Evolutionary conservation across 352 stramenopile species (phyloP).

Genomic region (Phytophthora cactorum): DNA sequence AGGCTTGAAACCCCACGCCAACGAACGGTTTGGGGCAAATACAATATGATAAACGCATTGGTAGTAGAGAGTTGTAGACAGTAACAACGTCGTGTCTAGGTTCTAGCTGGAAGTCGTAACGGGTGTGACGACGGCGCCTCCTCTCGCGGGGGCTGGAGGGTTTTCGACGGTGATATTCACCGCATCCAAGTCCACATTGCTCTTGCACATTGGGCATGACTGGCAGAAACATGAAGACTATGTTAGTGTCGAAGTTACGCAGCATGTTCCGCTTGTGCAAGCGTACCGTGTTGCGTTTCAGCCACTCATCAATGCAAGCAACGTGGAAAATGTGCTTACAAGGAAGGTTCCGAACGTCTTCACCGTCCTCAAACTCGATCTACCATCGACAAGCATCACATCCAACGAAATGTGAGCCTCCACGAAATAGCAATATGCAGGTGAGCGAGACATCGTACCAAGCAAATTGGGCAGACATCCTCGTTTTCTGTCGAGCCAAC

Average conservation of each 20-base stretch:
- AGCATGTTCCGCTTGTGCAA: neutral
- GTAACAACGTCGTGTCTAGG: neutral
- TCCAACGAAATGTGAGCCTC: constrained; percentile 3
- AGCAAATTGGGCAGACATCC: constrained; percentile 75
- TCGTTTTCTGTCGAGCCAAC: constrained; percentile 40
- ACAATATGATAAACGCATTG: no score
- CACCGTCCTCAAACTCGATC: constrained; percentile 80
- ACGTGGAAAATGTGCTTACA: constrained; percentile 92
- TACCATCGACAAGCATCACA: constrained; percentile 16
- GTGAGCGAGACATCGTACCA: constrained; percentile 43
- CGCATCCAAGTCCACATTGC: constrained; percentile 67
- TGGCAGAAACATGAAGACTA: constrained; percentile 17
- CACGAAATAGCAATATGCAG: neutral
- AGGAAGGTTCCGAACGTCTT: constrained; percentile 76
- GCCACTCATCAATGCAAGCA: constrained; percentile 90
- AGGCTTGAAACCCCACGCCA: no score
- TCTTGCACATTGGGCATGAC: constrained; percentile 87
- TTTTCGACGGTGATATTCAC: constrained; percentile 52
- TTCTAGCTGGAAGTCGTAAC: constrained; percentile 20
- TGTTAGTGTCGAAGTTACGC: neutral
- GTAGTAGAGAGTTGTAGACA: constrained; percentile 4
- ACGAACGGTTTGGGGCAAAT: no score
- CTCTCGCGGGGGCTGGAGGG: neutral
- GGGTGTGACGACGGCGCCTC: constrained; percentile 54
- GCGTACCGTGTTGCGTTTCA: constrained; percentile 86